A percentile compares a stretch with the other conserved stretches of the same genome.
Conservation (phyloP, 129 eudicot genomes). For the Pulicaria dysenterica region DNA sequence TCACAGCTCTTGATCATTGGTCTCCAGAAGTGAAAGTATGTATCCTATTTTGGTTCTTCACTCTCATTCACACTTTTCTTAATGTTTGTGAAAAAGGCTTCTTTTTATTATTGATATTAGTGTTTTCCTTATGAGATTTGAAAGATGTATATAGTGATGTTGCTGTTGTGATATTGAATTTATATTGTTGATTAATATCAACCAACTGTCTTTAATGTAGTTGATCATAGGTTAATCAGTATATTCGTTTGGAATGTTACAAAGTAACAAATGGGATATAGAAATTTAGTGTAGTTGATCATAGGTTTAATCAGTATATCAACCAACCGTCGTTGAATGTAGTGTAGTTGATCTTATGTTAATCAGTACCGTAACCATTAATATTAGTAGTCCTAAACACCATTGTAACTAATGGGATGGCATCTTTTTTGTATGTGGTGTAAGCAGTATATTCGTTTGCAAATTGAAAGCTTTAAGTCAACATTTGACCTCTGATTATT, state of each 20-base stretch:
- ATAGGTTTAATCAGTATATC: not conserved
- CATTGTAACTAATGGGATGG: too few relatives aligned
- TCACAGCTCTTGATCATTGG: conserved; percentile 98
- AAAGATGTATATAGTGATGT: not conserved
- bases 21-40: conserved; percentile 85
- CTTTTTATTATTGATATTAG: not conserved
- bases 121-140: not conserved
- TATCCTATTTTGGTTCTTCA: not conserved
- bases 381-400: too few relatives aligned
- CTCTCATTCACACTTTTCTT: not conserved
- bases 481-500: too few relatives aligned
- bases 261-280: not conserved
- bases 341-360: too few relatives aligned
- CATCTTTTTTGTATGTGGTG: too few relatives aligned
- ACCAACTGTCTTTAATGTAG: not conserved
- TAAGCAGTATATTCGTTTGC: too few relatives aligned
- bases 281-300: not conserved
- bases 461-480: too few relatives aligned
- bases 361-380: too few relatives aligned
- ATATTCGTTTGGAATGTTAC: not conserved
- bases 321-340: too few relatives aligned
- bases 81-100: not conserved
- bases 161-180: not conserved
- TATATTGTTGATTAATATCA: not conserved
- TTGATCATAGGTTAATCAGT: not conserved